A percentile compares a stretch with the other conserved stretches of the same genome.
Conservation (phyloP, 495 filamentous ascomycete genomes). For the Thermothielavioides terrestris region DNA sequence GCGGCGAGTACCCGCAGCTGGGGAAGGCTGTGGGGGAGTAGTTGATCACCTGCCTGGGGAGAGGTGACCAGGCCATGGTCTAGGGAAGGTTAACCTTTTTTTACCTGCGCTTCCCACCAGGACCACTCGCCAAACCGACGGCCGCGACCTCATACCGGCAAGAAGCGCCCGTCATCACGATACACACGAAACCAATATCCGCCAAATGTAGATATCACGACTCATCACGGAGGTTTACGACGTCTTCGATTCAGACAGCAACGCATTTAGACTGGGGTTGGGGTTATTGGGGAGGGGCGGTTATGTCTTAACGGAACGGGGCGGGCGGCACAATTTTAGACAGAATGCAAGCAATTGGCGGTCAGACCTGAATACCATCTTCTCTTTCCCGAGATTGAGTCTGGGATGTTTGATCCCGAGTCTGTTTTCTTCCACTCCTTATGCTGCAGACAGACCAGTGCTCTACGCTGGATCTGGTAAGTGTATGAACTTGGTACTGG, state of each 20-base stretch:
- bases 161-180: too few species aligned
- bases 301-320: neutral
- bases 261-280: constrained; percentile 4
- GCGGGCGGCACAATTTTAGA: constrained; percentile 2
- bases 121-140: too few species aligned
- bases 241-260: neutral
- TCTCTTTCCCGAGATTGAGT: too few species aligned
- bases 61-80: too few species aligned
- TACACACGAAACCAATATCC: neutral
- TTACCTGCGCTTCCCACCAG: too few species aligned
- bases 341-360: constrained; percentile 28
- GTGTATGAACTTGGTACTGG: too few species aligned
- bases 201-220: constrained; percentile 8
- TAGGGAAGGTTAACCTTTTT: too few species aligned
- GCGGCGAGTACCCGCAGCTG: constrained; percentile 32
- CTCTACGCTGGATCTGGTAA: too few species aligned
- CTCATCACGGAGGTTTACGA: neutral
- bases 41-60: neutral
- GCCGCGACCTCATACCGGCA: too few species aligned
- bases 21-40: too few species aligned
- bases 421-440: too few species aligned
- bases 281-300: neutral
- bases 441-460: too few species aligned
- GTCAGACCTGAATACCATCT: neutral
- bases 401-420: neutral